phyloP scores from a whole-genome alignment of 2,329 filamentous ascomycete species.

The Pestalotiopsis fici region DNA sequence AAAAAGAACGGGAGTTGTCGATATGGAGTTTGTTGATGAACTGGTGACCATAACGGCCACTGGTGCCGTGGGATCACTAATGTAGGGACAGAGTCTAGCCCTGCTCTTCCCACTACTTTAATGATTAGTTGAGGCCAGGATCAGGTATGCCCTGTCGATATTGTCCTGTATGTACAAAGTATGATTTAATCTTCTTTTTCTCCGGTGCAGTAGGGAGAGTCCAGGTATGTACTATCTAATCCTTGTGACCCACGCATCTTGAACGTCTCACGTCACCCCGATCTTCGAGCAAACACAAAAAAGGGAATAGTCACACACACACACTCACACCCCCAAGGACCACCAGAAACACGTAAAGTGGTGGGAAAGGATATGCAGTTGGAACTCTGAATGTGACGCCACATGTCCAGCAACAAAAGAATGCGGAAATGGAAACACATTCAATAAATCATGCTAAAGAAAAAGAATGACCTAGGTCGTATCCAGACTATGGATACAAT shows the following conservation, averaged over 20 bases:
- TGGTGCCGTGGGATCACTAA: background rate
- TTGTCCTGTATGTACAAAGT: background rate
- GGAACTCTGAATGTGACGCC: background rate
- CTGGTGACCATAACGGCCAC: background rate
- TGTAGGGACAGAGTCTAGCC: background rate
- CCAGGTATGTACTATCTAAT: background rate
- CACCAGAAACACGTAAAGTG: background rate
- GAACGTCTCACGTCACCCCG: background rate
- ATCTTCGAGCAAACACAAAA: background rate
- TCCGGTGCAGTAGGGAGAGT: background rate
- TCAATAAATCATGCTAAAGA: background rate
- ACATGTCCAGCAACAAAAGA: background rate
- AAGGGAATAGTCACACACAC: background rate
- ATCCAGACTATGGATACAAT: background rate
- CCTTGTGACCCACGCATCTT: background rate
- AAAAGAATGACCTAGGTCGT: background rate
- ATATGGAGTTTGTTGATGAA: background rate
- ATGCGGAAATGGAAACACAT: background rate
- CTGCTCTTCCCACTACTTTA: background rate
- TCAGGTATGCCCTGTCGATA: background rate
- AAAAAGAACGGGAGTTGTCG: background rate
- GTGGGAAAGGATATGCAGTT: background rate
- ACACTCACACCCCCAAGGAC: background rate
- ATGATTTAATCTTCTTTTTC: background rate
- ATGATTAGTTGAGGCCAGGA: background rate